Percentiles rank a stretch among this genome's conserved stretches.
Conservation (phyloP, 805 yeast species). For the Yarrowia alimentaria region DNA sequence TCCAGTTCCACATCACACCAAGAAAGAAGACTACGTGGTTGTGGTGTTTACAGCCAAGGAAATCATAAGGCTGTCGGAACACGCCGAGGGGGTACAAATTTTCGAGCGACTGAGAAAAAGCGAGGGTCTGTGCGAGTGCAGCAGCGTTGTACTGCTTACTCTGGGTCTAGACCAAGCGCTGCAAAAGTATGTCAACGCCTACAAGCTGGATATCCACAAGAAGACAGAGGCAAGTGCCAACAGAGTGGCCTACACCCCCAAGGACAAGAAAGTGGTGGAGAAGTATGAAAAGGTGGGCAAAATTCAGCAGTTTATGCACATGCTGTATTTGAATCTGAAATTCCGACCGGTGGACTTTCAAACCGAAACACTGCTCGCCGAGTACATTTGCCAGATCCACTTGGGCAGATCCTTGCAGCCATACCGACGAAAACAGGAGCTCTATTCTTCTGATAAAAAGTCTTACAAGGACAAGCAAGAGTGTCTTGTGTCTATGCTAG, state of each 20-base stretch:
- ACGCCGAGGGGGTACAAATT: background rate
- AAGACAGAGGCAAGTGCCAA: background rate
- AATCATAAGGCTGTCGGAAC: constrained; percentile 5
- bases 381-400: constrained; percentile 12
- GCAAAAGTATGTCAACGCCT: background rate
- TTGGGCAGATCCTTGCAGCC: constrained; percentile 16
- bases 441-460: constrained; percentile 17
- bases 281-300: background rate
- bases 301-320: background rate
- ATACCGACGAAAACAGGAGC: constrained; percentile 5
- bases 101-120: background rate
- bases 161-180: constrained; percentile 7
- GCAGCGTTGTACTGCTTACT: background rate
- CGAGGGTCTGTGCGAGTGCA: background rate
- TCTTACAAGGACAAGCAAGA: constrained; percentile 6
- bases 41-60: constrained; percentile 7
- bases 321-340: background rate
- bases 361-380: constrained; percentile 13
- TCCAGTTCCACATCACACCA: constrained; percentile 27
- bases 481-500: constrained; percentile 13
- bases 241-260: background rate
- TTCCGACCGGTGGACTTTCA: constrained; percentile 2
- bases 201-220: constrained; percentile 3
- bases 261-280: background rate
- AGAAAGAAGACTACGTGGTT: constrained; percentile 12